Evolutionary conservation across 2,329 filamentous ascomycete species (phyloP).

Genomic region (Dryadomyces quercus-mongolicae): DNA sequence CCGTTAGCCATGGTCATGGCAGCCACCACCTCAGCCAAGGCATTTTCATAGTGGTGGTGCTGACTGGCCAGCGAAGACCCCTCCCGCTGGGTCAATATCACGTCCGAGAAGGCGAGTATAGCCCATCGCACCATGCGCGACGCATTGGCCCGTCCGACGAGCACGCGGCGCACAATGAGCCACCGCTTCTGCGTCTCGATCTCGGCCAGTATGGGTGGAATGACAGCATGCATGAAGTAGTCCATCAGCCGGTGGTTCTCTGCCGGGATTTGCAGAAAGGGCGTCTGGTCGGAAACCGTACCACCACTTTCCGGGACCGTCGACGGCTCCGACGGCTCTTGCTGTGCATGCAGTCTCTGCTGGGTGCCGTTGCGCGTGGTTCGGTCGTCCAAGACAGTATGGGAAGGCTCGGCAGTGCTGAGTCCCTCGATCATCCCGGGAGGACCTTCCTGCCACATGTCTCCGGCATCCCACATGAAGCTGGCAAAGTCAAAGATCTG

Average conservation of each 20-base stretch:
- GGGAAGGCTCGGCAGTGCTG: neutral
- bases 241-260: conserved; percentile 29
- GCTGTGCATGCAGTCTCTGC: no score
- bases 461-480: conserved; percentile 33
- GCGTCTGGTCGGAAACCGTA: no score
- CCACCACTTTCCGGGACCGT: no score
- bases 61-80: conserved; percentile 20
- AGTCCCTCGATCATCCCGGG: conserved; percentile 1
- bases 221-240: conserved; percentile 34
- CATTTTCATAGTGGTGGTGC: conserved; percentile 25
- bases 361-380: no score
- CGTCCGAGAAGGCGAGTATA: conserved; percentile 38
- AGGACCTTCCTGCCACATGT: conserved; percentile 21
- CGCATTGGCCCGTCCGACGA: conserved; percentile 32
- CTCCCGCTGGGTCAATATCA: conserved; percentile 26
- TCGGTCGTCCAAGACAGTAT: no score
- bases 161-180: conserved; percentile 33
- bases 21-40: conserved; percentile 20
- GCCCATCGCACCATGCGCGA: conserved; percentile 35
- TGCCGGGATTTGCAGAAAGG: conserved; percentile 7
- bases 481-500: conserved; percentile 34
- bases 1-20: neutral
- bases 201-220: conserved; percentile 39
- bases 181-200: conserved; percentile 41
- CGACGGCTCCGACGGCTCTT: neutral